phyloP scores from a whole-genome alignment of 1,284 basidiomycete species.

The Irpex sp. region DNA sequence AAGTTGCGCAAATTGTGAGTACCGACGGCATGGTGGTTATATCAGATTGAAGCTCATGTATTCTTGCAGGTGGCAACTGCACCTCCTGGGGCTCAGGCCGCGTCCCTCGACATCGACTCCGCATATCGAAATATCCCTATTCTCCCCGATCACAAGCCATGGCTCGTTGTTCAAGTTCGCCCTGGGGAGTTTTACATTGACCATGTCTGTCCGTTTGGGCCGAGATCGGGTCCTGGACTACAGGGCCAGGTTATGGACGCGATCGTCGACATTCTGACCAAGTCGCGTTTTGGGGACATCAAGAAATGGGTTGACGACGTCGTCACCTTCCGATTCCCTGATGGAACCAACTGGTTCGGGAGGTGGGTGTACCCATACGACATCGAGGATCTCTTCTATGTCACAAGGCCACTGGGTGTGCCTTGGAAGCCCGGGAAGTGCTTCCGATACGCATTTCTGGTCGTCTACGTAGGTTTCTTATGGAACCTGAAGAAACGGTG shows the following conservation, averaged over 20 bases:
- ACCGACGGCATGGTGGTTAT: background rate
- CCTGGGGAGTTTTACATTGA: conserved; percentile 26
- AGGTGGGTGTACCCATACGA: conserved; percentile 15
- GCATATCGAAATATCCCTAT: conserved; percentile 30
- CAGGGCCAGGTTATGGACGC: conserved; percentile 30
- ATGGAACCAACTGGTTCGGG: conserved; percentile 14
- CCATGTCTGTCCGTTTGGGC: conserved; percentile 29
- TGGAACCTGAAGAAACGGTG: conserved; percentile 11
- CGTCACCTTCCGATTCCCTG: background rate
- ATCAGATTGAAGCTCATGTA: background rate
- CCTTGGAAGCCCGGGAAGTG: conserved; percentile 19
- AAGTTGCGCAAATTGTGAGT: conserved; percentile 30
- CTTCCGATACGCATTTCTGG: conserved; percentile 6
- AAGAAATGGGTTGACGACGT: background rate
- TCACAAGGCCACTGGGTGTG: conserved; percentile 18
- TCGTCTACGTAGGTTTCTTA: conserved; percentile 15
- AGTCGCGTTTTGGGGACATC: background rate
- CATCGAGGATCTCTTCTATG: conserved; percentile 17
- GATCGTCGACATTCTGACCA: conserved; percentile 24
- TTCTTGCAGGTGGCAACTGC: conserved; percentile 26
- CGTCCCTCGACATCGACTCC: conserved; percentile 29
- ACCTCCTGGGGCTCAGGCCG: conserved; percentile 29
- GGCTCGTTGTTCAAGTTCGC: conserved; percentile 20
- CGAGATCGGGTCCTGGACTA: conserved; percentile 23
- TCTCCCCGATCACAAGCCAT: background rate